These are phyloP conservation scores for Dimocarpus longan DNA, from an alignment of 345 rosid genomes.

Conservation along the genomic window DNA sequence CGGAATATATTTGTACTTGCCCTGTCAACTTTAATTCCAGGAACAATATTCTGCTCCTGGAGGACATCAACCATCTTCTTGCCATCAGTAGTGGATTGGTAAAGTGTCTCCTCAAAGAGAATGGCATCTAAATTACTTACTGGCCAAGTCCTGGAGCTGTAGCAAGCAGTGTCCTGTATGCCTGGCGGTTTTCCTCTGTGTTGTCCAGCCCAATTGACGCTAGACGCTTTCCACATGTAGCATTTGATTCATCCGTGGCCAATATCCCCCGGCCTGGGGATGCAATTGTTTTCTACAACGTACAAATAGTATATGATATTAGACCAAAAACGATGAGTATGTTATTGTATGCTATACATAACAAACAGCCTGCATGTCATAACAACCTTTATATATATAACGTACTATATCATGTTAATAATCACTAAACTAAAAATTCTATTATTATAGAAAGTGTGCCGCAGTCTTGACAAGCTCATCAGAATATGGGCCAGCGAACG, in stretches of 20 bases:
- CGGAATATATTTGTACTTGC: too few relatives aligned
- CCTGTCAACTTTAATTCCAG: too few relatives aligned
- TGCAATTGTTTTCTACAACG: conserved; percentile 42
- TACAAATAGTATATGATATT: not conserved
- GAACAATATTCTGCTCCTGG: too few relatives aligned
- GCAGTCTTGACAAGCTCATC: conserved; percentile 43
- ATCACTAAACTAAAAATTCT: too few relatives aligned
- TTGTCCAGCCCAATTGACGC: conserved; percentile 47
- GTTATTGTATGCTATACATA: not conserved
- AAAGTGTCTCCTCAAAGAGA: conserved; percentile 46
- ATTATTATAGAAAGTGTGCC: conserved; percentile 8
- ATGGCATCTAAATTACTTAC: conserved; percentile 44
- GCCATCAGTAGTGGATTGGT: conserved; percentile 42
- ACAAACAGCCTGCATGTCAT: too few relatives aligned
- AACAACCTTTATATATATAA: too few relatives aligned
- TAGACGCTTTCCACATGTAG: conserved; percentile 42
- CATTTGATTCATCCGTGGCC: conserved; percentile 44
- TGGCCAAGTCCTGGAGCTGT: conserved; percentile 36
- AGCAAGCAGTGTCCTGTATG: conserved; percentile 40
- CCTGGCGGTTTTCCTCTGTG: conserved; percentile 43
- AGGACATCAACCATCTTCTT: conserved; percentile 26
- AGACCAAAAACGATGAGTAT: too few relatives aligned
- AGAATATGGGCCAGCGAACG: conserved; percentile 29
- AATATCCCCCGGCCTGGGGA: conserved; percentile 45
- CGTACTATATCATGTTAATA: too few relatives aligned